Base-by-base conservation (phyloP, 1,284 basidiomycete species). In the Fomitopsis palustris region DNA sequence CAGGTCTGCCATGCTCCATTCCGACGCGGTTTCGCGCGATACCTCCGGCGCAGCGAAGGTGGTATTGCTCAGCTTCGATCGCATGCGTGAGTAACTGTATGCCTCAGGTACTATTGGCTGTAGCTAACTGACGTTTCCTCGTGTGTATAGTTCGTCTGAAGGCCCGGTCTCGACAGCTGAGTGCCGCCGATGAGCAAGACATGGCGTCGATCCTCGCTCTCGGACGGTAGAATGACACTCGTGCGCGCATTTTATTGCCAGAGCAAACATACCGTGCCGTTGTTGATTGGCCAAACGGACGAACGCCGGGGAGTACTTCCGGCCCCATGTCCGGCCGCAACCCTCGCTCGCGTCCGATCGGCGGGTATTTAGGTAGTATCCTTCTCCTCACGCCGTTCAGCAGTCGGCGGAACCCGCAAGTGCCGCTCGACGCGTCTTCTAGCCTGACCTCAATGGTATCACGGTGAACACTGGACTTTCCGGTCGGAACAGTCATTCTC, bases 11-110 rank as follows among this genome's bases (percentile, higher is more conserved):
- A 76, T 93, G 70, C 79, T 96, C 55, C 83, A 84, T 55, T 73
- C 72, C 27, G 68, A 65, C 14, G 63, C 67, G 9, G 62, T 70
- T 2, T 68, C 49, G 25, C 65, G 72, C 51, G 77, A 79, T 37
- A 71, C 73, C 19, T 71, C 77, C 37, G 74, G 73, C 56, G 84
- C 87, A 37, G 84, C 88, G 38, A 95, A 94, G 75, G 95, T 96
- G 43, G 86, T 96, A 1, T 76, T 99, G 41, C 80, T 98, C 49
- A 96, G 90, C 66, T 84, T 96, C 63, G 96, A 99, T 75, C 86
- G 95, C 35, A 97, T 96, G 82, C 73, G 90, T 92, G 67, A 77
- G 90, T 84, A 10, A n/a, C 56, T 55, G 52, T 56, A 42, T 39
- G 37, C 14, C 25, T 54, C 42, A 5, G 23, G 41, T 49, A 39